Base-by-base conservation (phyloP, 1,284 basidiomycete species). In the Pholiota adiposa region DNA sequence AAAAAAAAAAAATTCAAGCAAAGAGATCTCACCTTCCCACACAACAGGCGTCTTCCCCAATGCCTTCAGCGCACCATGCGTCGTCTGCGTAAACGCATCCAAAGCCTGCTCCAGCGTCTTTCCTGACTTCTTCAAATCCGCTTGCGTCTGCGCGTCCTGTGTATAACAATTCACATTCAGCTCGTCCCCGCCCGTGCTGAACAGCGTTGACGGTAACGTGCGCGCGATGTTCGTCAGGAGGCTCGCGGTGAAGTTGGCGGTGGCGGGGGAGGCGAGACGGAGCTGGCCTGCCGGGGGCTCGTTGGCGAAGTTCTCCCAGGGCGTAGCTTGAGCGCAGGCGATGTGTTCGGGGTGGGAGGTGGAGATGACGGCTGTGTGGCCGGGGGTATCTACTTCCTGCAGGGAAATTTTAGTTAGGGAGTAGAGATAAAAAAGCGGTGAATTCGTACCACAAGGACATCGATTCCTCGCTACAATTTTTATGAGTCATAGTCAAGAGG, bases 101-200 rank as follows among this genome's bases (percentile, higher is more conserved):
- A 95, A 74, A 0, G 89, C 90, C 61, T 89, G 75, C 50, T 87
- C 81, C 19, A 94, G 73, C 0, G 85, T 88, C 67, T 77, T 72
- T 4, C 82, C 83, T 16, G 49, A 56, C 12, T 77, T 76, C 64
- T 56, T 77, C 70, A 56, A 92, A 76, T 81, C 79, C 0, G 71
- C 69, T 66, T 85, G 82, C 0, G 90, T 91, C 60, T 79, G 73
- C 4, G 73, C 66, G 70, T 94, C 92, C 27, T 84, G 70, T 0
- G 76, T 75, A 70, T 92, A 94, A 73, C 92, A 94, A 43, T 79
- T 78, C 8, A 72, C 69, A 69, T 94, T 94, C 62, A 95, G 72
- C 73, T 96, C 93, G 70, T 96, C 94, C 0, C 93, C 93, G 1
- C 94, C 94, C 0, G 91, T 90, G 64, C 85, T 86, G 70, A 96